Base-by-base conservation (phyloP, 2,329 filamentous ascomycete genomes). In the Diaporthe aspalathi region DNA sequence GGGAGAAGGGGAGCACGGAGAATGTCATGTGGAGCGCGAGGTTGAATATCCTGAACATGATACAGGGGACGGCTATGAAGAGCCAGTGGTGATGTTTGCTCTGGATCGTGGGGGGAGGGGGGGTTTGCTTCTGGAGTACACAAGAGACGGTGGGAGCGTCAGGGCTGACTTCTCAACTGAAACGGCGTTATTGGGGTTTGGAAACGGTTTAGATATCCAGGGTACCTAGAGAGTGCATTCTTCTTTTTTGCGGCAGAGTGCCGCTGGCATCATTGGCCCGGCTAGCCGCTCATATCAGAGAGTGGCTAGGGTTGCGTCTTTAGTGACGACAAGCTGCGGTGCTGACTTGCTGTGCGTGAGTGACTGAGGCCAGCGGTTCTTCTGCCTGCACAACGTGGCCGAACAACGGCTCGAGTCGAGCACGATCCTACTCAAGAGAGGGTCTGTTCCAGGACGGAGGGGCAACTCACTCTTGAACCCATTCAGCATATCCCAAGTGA, bases 11-110 rank as follows among this genome's bases (percentile, higher is more conserved):
- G 0, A 73, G 67, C n/a, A 81, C 78, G 3, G 79, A 80, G 70
- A 79, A 79, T 43, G 79, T 81, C 45, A 75, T 81, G 62, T 79
- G 76, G 78, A 80, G 79, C 66, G 77, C 79, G 52, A 77, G 79
- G 65, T 74, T 79, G 70, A 81, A 81, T 63, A 71, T 81, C 8
- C 73, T 73, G 67, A 78, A 81, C 49, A 73, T 80, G 74, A 75
- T 81, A 35, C 69, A 76, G 54, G 78, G 75, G 6, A 71, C 73
- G 40, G 70, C 66, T 22, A 78, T 79, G 77, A 76, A 79, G 56
- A 78, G 72, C 53, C 76, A 78, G 67, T 79, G 56, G 50, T 73
- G 35, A 71, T 60, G 5, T 38, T 38, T 7, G 2, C 6, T 38
- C 35, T 38, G 35, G 35, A 11, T 9, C 32, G 27, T 20, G 66